phyloP scores from a whole-genome alignment of 2,329 filamentous ascomycete genomes.

The Ascochyta viciae-villosae region DNA sequence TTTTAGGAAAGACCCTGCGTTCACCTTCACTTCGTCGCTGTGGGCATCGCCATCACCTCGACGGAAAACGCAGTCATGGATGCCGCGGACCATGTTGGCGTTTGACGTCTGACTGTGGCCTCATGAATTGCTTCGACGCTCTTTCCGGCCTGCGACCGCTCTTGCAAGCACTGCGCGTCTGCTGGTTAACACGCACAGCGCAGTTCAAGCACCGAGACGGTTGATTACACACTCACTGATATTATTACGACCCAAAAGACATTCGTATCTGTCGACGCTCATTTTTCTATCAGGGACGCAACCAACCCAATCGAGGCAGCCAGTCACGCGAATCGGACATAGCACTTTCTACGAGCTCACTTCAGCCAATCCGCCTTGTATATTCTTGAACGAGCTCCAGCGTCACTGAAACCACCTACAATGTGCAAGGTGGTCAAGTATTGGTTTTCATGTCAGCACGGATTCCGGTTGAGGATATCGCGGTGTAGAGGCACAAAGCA shows the following conservation, averaged over 20 bases:
- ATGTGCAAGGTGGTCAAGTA: constrained; percentile 51
- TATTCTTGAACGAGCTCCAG: neutral
- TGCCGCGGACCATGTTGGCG: neutral
- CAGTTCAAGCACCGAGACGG: neutral
- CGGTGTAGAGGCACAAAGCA: constrained; percentile 45
- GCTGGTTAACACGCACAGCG: neutral
- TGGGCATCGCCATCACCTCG: neutral
- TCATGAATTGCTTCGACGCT: neutral
- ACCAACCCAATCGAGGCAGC: neutral
- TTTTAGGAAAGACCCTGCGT: neutral
- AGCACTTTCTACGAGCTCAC: neutral
- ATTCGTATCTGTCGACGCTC: neutral
- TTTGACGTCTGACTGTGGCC: neutral
- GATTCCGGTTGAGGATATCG: constrained; percentile 35
- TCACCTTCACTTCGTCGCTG: neutral
- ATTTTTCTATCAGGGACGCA: neutral
- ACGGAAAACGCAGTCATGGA: neutral
- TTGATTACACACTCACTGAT: neutral
- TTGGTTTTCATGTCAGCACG: constrained; percentile 44
- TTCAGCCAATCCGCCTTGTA: neutral
- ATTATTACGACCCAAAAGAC: neutral
- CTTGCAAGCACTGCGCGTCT: neutral
- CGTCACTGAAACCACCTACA: neutral
- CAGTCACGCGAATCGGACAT: neutral
- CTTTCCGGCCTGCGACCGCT: neutral